Evolutionary conservation across 2,329 filamentous ascomycete genomes (phyloP), one percentile per base, ranked within the genome.

Genomic region (Aspergillus candidus): DNA sequence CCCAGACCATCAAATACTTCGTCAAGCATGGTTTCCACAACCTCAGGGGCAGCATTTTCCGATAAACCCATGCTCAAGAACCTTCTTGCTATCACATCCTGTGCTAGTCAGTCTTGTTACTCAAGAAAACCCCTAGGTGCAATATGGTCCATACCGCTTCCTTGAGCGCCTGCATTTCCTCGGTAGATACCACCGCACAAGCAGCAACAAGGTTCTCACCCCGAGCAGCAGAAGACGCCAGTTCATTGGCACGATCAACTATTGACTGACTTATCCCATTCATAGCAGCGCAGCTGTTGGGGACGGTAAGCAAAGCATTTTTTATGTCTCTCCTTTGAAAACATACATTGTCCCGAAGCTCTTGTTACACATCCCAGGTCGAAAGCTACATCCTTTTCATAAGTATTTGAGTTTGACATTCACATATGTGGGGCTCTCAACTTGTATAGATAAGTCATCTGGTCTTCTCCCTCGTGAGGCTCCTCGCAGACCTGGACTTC

Each of bases 241-340:
- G 74, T 6, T 83, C 77, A 51, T 88, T 83, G 0, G 91, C 89
- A 43, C 90, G 79, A 12, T 83, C 71, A 6, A 96, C 77, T 8
- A 97, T 78, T 4, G 76, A 73, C 13, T 68, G 59, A 27, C 88
- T 83, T 11, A 98, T 81, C 1, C 90, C 90, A 56, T 94, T 96
- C 64, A 94, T 78, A 3, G 82, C 82, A 22, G 93, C 93, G 60
- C 93, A 97, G 41, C 74, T 79, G 47, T 37, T 22, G 18, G 6
- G 31, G 7, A 35, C 4, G 22, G 22, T 27, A 27, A 27, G 22
- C 22, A 27, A 27, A 27, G 22, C 2, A 5, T 27, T 27, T 27
- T 7, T 7, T 7, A 27, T 18, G 22, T 10, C 22, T 27, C 6
- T 10, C 22, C 15, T 6, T 7, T 17, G 22, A 33, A 35, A 13